These are phyloP conservation scores for Fusarium ambrosium DNA, from an alignment of 2,329 filamentous ascomycete species.

Conservation along the genomic window DNA sequence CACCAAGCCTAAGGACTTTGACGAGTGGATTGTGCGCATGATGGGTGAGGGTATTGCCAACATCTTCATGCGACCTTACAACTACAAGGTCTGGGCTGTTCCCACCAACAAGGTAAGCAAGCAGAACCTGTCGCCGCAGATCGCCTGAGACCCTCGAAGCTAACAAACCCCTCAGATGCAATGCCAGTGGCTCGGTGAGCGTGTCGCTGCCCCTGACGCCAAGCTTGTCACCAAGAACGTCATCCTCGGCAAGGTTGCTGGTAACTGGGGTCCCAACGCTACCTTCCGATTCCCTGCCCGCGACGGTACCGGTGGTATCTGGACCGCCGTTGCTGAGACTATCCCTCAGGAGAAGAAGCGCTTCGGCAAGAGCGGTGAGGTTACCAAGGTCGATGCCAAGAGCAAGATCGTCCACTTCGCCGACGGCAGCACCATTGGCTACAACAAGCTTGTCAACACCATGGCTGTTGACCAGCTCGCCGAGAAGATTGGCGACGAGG, in stretches of 20 bases:
- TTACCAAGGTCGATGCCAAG: slow-evolving; percentile 88
- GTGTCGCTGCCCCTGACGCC: slow-evolving; percentile 95
- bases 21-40: slow-evolving; percentile 97
- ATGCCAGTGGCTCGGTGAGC: slow-evolving; percentile 98
- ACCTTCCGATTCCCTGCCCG: slow-evolving; percentile 98
- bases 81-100: slow-evolving; percentile 99
- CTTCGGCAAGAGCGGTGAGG: slow-evolving; percentile 87
- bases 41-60: slow-evolving; percentile 91
- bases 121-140: not conserved
- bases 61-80: slow-evolving; percentile 99
- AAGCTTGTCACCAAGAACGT: slow-evolving; percentile 95
- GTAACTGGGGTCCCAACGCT: slow-evolving; percentile 97
- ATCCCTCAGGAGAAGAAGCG: slow-evolving; percentile 91
- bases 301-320: slow-evolving; percentile 97
- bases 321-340: slow-evolving; percentile 96
- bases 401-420: slow-evolving; percentile 85
- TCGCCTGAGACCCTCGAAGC: not conserved
- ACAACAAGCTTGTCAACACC: slow-evolving; percentile 93
- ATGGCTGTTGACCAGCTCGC: slow-evolving; percentile 95
- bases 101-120: slow-evolving; percentile 88
- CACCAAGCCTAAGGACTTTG: slow-evolving; percentile 95
- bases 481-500: slow-evolving; percentile 87
- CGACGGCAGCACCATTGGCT: slow-evolving; percentile 89
- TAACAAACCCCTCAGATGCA: slow-evolving; percentile 79
- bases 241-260: slow-evolving; percentile 94